Evolutionary conservation across 2,329 filamentous ascomycete species (phyloP).

Genomic region (Coniochaeta hoffmannii): DNA sequence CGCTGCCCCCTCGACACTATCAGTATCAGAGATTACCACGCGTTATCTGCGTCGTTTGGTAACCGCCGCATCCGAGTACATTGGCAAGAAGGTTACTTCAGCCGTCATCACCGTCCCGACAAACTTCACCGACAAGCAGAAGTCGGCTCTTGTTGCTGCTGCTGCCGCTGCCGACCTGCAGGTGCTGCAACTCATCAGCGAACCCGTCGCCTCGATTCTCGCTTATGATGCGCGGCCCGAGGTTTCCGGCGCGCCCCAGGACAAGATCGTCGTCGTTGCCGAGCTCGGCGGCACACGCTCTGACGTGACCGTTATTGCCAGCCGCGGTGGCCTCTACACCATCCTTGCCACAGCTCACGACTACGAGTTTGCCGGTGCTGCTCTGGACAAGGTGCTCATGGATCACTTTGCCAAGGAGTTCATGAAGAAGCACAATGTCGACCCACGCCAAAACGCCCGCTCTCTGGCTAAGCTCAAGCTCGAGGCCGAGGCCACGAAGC

Average conservation of each 20-base stretch:
- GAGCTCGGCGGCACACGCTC: slow-evolving; percentile 90
- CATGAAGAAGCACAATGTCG: slow-evolving; percentile 84
- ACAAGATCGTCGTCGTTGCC: slow-evolving; percentile 87
- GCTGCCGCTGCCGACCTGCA: slow-evolving; percentile 78
- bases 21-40: slow-evolving; percentile 74
- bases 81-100: slow-evolving; percentile 90
- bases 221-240: slow-evolving; percentile 86
- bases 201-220: slow-evolving; percentile 81
- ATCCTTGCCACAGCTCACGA: slow-evolving; percentile 90
- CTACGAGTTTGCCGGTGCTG: slow-evolving; percentile 82
- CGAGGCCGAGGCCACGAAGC: slow-evolving; percentile 87
- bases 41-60: slow-evolving; percentile 78
- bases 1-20: slow-evolving; percentile 54
- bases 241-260: slow-evolving; percentile 49
- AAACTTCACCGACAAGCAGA: slow-evolving; percentile 84
- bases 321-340: slow-evolving; percentile 92
- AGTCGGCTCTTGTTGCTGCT: slow-evolving; percentile 68
- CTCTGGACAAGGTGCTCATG: slow-evolving; percentile 84
- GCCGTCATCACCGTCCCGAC: slow-evolving; percentile 91
- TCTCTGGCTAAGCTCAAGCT: slow-evolving; percentile 87
- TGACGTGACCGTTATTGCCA: slow-evolving; percentile 84
- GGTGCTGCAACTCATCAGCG: slow-evolving; percentile 85
- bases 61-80: slow-evolving; percentile 79
- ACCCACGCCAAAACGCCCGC: slow-evolving; percentile 74
- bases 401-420: slow-evolving; percentile 99